These are phyloP conservation scores for Paracamarosporium sp. DNA, from an alignment of 2,329 filamentous ascomycete genomes.

Conservation along the genomic window DNA sequence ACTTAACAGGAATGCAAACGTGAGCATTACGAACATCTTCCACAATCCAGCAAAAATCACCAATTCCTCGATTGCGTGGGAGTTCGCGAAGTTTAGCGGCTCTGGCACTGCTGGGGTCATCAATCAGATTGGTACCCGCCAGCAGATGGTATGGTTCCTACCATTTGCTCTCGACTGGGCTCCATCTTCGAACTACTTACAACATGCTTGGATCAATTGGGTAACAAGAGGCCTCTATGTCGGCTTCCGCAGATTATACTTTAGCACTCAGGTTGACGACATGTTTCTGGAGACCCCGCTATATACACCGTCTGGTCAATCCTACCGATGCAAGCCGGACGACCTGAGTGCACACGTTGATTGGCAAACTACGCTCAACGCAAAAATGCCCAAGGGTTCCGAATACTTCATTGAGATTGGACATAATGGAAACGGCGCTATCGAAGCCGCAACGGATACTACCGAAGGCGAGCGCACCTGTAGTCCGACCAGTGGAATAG, in stretches of 20 bases:
- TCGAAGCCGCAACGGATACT: conserved; percentile 41
- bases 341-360: conserved; percentile 38
- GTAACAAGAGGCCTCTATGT: conserved; percentile 64
- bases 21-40: conserved; percentile 54
- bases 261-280: conserved; percentile 67
- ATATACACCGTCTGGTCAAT: conserved; percentile 52
- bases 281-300: conserved; percentile 61
- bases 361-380: conserved; percentile 39
- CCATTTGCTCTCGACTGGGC: conserved; percentile 61
- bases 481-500: conserved; percentile 42
- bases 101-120: conserved; percentile 64
- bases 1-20: conserved; percentile 27
- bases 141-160: conserved; percentile 70
- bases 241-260: conserved; percentile 62
- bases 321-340: conserved; percentile 55
- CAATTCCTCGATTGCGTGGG: conserved; percentile 60
- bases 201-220: conserved; percentile 70
- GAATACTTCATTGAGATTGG: conserved; percentile 46
- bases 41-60: conserved; percentile 66
- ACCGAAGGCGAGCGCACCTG: conserved; percentile 30
- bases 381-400: conserved; percentile 40
- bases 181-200: conserved; percentile 63
- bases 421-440: conserved; percentile 48
- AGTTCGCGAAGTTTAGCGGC: conserved; percentile 62
- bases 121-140: conserved; percentile 62